A percentile compares a stretch with the other conserved stretches of the same genome.
These are phyloP conservation scores for Sarocladiaceae sp. DNA, from an alignment of 2,329 filamentous ascomycete genomes.

Conservation along the genomic window DNA sequence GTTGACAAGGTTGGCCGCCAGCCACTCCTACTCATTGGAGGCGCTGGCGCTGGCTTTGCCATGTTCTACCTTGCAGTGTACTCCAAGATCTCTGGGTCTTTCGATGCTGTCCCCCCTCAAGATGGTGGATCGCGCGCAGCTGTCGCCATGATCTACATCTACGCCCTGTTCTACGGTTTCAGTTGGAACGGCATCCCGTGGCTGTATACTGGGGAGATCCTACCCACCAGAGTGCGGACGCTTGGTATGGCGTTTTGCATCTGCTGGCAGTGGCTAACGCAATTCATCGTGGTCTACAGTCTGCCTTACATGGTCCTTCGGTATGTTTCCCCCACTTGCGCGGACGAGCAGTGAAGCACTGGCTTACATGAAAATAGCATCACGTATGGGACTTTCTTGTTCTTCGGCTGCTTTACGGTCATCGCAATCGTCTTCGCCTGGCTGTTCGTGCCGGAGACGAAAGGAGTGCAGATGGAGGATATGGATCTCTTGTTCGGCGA, in stretches of 20 bases:
- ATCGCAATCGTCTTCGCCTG: constrained; percentile 12
- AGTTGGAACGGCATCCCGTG: constrained; percentile 11
- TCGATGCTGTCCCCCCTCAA: constrained; percentile 10
- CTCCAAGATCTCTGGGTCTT: constrained; percentile 15
- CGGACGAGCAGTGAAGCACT: not conserved
- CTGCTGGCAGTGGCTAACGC: constrained; percentile 22
- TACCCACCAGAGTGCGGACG: constrained; percentile 21
- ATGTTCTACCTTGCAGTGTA: constrained; percentile 29
- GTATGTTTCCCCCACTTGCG: not conserved
- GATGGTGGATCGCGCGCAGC: constrained; percentile 17
- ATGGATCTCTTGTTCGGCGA: constrained; percentile 25
- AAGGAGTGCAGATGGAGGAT: constrained; percentile 19
- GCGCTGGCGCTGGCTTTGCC: constrained; percentile 15
- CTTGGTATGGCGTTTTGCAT: constrained; percentile 20
- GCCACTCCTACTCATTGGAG: constrained; percentile 18
- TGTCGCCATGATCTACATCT: constrained; percentile 21
- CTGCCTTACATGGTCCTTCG: constrained; percentile 21
- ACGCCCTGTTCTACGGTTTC: constrained; percentile 6
- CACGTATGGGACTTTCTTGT: constrained; percentile 12
- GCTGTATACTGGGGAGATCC: constrained; percentile 19
- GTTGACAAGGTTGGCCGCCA: constrained; percentile 15
- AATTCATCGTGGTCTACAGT: constrained; percentile 23
- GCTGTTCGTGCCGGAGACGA: constrained; percentile 18
- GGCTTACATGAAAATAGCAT: constrained; percentile 5
- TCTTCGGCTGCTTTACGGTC: constrained; percentile 15